Evolutionary conservation across 768 basidiomycete species (phyloP), one percentile per base, ranked within the genome.

Genomic region (Hemileccinum impolitum): DNA sequence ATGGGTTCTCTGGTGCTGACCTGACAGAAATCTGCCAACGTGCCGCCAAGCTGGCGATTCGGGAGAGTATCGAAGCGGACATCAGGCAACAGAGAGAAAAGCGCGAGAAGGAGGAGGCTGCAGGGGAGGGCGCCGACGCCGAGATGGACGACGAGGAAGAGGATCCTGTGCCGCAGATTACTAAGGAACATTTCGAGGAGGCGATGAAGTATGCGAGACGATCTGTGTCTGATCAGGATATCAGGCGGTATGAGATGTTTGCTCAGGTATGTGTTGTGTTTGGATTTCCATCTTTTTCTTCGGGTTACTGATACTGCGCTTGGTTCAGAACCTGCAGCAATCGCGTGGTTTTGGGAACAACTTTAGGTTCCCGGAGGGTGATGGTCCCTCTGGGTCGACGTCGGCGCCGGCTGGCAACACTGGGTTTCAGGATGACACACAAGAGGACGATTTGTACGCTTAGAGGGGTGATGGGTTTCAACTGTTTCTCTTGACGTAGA

Each of bases 1-100:
- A 97, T 61, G 96, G 96, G 12, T 99, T 87, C 84, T 98, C 95
- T 63, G 96, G 96, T 84, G 96, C 96, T 48, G 96, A 99, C 82
- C 75, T 98, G 58, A 95, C 95, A n/a, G 96, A 98, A 70, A 95
- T 99, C 62, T 98, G 95, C 68, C 95, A 98, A 71, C 84, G 96
- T 43, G 87, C 96, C 5, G 94, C 94, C 47, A 99, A 99, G 75
- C 77, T 97, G 47, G 95, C 95, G 1, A 99, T 99, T 63, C 82
- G 95, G 23, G 91, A 89, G 70, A 88, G 85, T 49, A 99, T 99
- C 59, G 94, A 98, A 61, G 71, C 90, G 7, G 96, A 99, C 70
- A 88, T 99, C 62, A 74, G 84, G 57, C 71, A 60, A 49, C 79
- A 84, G 34, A 76, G 94, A 48, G 95, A 91, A 65, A 85, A 80